These are phyloP conservation scores for Fusarium clavum DNA, from an alignment of 2,329 filamentous ascomycete species.

Conservation along the genomic window DNA sequence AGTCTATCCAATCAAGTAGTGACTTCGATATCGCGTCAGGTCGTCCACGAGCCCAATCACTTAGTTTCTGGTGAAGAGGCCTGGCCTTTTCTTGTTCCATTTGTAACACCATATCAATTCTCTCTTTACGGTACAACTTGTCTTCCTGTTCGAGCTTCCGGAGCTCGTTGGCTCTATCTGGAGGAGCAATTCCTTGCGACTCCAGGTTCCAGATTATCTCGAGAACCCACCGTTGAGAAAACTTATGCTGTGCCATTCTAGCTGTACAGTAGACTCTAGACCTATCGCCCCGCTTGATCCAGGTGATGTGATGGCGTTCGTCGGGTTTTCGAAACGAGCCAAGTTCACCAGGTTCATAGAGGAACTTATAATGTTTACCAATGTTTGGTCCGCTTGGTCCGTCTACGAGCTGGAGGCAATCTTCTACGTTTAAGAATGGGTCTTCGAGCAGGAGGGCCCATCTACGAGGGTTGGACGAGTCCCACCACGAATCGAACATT, in stretches of 20 bases:
- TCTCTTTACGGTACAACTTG: neutral
- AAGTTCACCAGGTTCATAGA: neutral
- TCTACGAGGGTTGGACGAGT: neutral
- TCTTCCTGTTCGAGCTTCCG: neutral
- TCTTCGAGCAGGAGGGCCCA: slow-evolving; percentile 22
- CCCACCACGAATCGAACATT: neutral
- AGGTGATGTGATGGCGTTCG: neutral
- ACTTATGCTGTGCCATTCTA: neutral
- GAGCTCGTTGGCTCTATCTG: neutral
- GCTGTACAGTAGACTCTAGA: neutral
- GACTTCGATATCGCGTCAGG: no score
- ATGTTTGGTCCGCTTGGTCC: neutral
- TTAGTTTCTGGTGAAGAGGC: fast-evolving
- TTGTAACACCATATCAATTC: neutral
- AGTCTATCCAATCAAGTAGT: neutral
- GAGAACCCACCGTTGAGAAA: slow-evolving; percentile 15
- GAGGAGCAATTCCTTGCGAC: neutral
- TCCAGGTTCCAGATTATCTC: slow-evolving; percentile 15
- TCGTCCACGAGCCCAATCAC: neutral
- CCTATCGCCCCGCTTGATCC: neutral
- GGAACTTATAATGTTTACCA: neutral
- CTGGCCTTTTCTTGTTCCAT: neutral
- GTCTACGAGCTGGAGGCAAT: neutral
- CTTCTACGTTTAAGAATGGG: neutral
- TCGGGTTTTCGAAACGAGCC: neutral